Base-by-base conservation (phyloP, 83 land plant genomes). In the Thuja plicata region DNA sequence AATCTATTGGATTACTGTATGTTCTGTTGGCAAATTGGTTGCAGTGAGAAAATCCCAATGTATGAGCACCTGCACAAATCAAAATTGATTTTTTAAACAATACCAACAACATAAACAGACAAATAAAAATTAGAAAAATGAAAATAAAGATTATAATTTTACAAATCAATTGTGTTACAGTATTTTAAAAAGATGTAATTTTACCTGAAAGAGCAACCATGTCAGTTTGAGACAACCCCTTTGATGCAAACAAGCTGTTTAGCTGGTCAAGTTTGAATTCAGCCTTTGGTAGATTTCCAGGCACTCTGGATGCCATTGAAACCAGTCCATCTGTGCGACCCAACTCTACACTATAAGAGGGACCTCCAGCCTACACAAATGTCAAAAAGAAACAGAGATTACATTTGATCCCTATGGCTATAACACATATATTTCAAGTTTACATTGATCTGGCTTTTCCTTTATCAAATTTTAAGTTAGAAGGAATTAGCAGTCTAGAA, bases 171-270 rank as follows among this genome's bases (percentile, higher is more conserved):
- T 54, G 57, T 54, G 17, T 54, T 54, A 54, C 57, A 54, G 17
- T 52, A 52, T 52, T 52, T 16, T 52, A 52, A 52, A 66, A 66
- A 27, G 71, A 7, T 7, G 27, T 66, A 60, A n/a, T 52, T 86
- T 48, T 62, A 95, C 99, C 99, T 87, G 99, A 97, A 37, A 97
- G 95, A 78, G 95, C 96, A 35, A 98, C 93, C 94, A 98, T 90
- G 90, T 98, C 99, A 24, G 81, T 17, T 84, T 88, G 94, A 21
- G 90, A 84, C 82, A 98, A 91, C 0, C 96, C 96, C 60, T 91
- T 73, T 15, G 91, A 55, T 5, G 88, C 92, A 88, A 98, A 98
- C 84, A 91, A 52, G 38, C 90, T 35, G 32, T 88, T 93, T 40
- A 96, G 95, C 88, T 92, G 93, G 60, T 93, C 87, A 73, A 95